phyloP scores from a whole-genome alignment of 2,329 filamentous ascomycete genomes.

The Chaetoscypha palmicola region DNA sequence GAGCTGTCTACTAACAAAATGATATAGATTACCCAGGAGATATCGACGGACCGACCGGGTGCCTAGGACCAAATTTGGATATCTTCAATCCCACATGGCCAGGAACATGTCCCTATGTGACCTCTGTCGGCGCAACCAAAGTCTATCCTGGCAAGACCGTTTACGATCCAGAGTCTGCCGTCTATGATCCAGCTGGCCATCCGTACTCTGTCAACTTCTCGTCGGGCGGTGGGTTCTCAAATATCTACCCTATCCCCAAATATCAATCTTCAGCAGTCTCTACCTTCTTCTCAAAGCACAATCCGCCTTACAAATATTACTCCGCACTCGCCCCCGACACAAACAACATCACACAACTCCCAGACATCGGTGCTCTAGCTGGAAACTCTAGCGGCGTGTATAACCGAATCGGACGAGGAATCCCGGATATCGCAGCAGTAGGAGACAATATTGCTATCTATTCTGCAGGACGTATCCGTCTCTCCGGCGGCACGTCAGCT shows the following conservation, averaged over 20 bases:
- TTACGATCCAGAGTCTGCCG: constrained; percentile 37
- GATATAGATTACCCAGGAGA: constrained; percentile 3
- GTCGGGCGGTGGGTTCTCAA: constrained; percentile 41
- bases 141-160: constrained; percentile 30
- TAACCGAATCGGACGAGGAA: constrained; percentile 23
- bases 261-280: constrained; percentile 32
- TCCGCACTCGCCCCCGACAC: constrained; percentile 16
- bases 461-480: not conserved
- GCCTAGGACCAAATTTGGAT: constrained; percentile 1
- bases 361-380: constrained; percentile 15
- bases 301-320: constrained; percentile 21
- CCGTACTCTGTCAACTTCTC: constrained; percentile 31
- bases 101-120: not conserved
- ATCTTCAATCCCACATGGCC: constrained; percentile 6
- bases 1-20: constrained; percentile 8
- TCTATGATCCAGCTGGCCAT: constrained; percentile 5
- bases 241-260: constrained; percentile 29
- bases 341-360: constrained; percentile 7
- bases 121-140: constrained; percentile 15
- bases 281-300: constrained; percentile 34
- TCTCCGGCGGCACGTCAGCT: constrained; percentile 42
- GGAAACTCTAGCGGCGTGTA: constrained; percentile 13
- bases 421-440: constrained; percentile 38
- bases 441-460: constrained; percentile 22
- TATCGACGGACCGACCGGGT: constrained; percentile 8